Evolutionary conservation across 768 basidiomycete genomes (phyloP).

Genomic region (Russula olivacea): DNA sequence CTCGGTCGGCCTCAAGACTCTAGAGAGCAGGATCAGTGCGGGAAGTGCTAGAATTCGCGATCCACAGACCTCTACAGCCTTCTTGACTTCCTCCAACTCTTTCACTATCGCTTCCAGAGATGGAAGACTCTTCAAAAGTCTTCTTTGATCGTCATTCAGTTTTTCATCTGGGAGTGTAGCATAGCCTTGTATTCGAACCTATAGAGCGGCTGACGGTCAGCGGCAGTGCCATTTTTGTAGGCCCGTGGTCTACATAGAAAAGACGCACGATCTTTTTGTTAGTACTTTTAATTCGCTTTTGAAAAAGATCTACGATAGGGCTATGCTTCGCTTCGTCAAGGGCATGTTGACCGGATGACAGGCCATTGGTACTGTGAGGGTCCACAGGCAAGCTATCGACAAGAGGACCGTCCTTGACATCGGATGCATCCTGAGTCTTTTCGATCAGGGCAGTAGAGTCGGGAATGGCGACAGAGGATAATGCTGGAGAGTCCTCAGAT

Average conservation of each 20-base stretch:
- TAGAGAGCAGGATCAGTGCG: constrained; percentile 29
- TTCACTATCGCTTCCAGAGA: constrained; percentile 72
- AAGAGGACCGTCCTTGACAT: constrained; percentile 17
- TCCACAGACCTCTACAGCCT: constrained; percentile 66
- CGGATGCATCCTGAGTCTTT: constrained; percentile 14
- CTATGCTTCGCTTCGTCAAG: constrained; percentile 47
- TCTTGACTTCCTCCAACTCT: constrained; percentile 80
- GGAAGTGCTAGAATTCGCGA: neutral
- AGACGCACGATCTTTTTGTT: constrained; percentile 76
- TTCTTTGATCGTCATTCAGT: constrained; percentile 85
- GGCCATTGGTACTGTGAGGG: constrained; percentile 17
- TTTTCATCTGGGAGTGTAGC: constrained; percentile 59
- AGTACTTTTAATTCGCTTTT: constrained; percentile 69
- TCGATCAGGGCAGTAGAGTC: constrained; percentile 19
- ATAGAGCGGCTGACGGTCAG: constrained; percentile 5
- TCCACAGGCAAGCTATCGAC: constrained; percentile 16
- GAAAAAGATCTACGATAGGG: constrained; percentile 71
- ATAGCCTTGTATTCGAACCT: constrained; percentile 74
- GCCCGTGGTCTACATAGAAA: constrained; percentile 21
- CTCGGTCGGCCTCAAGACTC: constrained; percentile 59
- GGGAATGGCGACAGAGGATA: constrained; percentile 25
- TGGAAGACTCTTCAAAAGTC: constrained; percentile 64
- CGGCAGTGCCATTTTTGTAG: constrained; percentile 11
- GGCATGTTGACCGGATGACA: constrained; percentile 19
- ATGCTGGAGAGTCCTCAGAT: constrained; percentile 32